Evolutionary conservation across 2,329 filamentous ascomycete species (phyloP).

Genomic region (Fusarium paranaense): DNA sequence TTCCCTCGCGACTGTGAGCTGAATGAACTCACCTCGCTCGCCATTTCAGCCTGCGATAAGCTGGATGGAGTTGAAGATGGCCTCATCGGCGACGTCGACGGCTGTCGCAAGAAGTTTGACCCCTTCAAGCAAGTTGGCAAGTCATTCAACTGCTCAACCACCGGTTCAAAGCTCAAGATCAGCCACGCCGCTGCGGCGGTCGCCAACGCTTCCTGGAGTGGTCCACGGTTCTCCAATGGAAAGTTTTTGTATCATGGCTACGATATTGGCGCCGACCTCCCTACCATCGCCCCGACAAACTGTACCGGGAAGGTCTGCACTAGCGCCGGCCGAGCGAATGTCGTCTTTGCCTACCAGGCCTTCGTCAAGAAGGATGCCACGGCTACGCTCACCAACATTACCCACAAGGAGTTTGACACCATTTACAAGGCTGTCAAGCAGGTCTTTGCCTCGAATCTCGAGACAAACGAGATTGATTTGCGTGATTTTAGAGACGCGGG

Average conservation of each 20-base stretch:
- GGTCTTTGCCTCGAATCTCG: constrained; percentile 3
- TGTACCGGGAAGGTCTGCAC: neutral
- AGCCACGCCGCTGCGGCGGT: neutral
- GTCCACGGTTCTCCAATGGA: constrained; percentile 1
- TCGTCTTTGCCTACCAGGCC: neutral
- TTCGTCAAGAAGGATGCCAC: neutral
- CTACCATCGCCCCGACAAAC: constrained; percentile 1
- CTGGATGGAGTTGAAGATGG: constrained; percentile 4
- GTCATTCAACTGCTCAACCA: constrained; percentile 5
- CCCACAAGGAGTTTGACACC: neutral
- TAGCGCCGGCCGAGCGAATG: neutral
- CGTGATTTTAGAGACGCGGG: neutral
- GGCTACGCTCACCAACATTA: neutral
- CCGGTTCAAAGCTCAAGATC: neutral
- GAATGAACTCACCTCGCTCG: neutral
- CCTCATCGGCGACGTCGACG: neutral
- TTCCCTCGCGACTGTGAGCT: constrained; percentile 20
- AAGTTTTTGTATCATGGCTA: neutral
- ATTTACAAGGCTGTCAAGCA: neutral
- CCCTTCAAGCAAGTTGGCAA: neutral
- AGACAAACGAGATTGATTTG: constrained; percentile 1
- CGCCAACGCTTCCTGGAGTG: constrained; percentile 3
- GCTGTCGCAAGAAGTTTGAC: neutral
- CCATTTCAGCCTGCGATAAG: neutral
- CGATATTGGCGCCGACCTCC: neutral